Evolutionary conservation across 805 yeast species (phyloP), one percentile per base, ranked within the genome.

Genomic region (Nakazawaea sp.): DNA sequence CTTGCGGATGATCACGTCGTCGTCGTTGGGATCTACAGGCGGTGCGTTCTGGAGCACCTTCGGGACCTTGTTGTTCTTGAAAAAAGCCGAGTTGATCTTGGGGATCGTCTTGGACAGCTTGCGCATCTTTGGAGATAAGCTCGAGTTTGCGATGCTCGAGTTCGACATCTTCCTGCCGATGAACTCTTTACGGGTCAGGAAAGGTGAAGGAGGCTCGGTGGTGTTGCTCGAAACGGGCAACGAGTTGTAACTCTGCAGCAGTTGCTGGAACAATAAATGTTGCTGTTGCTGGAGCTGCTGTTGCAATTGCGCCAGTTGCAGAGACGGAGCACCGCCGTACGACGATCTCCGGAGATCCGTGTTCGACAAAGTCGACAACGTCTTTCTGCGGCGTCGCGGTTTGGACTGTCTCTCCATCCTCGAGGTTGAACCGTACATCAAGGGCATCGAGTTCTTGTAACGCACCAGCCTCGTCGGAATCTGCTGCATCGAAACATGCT

Each of bases 151-250:
- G 13, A 13, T 18, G 25, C 10, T 30, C 13, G 15, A 18, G n/a
- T 24, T 33, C 15, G 18, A 7, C 24, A 21, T 21, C 10, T 10
- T 21, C 7, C 24, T 21, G 10, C 24, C 24, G 7, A 21, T 21
- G 10, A 26, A 26, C 16, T 26, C 28, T 26, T 13, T 26, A 6
- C 13, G 8, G 6, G n/a, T 16, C 21, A 21, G 35, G 25, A 21
- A 27, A 16, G 41, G 41, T 6, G 41, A 32, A 2, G 41, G 12
- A 9, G 41, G 41, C 10, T 37, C 19, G 11, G 41, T 32, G 28
- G 28, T 27, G 27, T 7, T 20, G 4, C 23, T 20, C 7, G 40
- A 36, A 4, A 18, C 13, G 19, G 40, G 35, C 11, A 31, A 27
- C 5, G 40, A 26, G 6, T 8, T 25, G 30, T 25, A 24, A 15